A percentile compares a stretch with the other conserved stretches of the same genome.
Conservation (phyloP, 495 filamentous ascomycete species). For the Daldinia loculata region DNA sequence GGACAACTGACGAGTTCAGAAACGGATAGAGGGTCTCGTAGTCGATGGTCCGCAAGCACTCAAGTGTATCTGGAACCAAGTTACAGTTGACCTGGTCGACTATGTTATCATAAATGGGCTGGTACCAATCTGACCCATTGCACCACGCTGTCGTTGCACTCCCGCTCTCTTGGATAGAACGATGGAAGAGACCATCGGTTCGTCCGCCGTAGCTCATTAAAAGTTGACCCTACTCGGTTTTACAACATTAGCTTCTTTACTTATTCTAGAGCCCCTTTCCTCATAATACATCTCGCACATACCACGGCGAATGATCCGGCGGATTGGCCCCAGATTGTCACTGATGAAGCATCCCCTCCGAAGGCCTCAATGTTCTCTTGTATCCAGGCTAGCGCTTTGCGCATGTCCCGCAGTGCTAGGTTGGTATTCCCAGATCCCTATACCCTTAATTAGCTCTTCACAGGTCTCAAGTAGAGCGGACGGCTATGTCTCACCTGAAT, state of each 20-base stretch:
- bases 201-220: slow-evolving; percentile 49
- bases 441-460: neutral
- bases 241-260: neutral
- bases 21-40: slow-evolving; percentile 45
- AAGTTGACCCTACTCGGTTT: slow-evolving; percentile 39
- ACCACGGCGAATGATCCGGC: slow-evolving; percentile 50
- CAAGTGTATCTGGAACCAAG: slow-evolving; percentile 47
- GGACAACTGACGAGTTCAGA: slow-evolving; percentile 23
- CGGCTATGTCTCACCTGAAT: slow-evolving; percentile 40
- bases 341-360: slow-evolving; percentile 60
- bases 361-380: slow-evolving; percentile 66
- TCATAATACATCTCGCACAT: slow-evolving; percentile 11
- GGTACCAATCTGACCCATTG: slow-evolving; percentile 49
- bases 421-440: slow-evolving; percentile 50
- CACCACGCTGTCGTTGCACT: slow-evolving; percentile 48
- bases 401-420: slow-evolving; percentile 61
- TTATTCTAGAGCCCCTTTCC: neutral
- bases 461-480: neutral
- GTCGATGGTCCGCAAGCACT: slow-evolving; percentile 54
- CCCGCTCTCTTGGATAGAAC: slow-evolving; percentile 61
- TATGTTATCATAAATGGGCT: slow-evolving; percentile 55
- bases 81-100: slow-evolving; percentile 52
- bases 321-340: slow-evolving; percentile 53
- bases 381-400: slow-evolving; percentile 64
- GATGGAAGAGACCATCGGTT: slow-evolving; percentile 62